These are phyloP conservation scores for Phragmites australis DNA, from an alignment of 176 grass and related monocot species.

Conservation along the genomic window DNA sequence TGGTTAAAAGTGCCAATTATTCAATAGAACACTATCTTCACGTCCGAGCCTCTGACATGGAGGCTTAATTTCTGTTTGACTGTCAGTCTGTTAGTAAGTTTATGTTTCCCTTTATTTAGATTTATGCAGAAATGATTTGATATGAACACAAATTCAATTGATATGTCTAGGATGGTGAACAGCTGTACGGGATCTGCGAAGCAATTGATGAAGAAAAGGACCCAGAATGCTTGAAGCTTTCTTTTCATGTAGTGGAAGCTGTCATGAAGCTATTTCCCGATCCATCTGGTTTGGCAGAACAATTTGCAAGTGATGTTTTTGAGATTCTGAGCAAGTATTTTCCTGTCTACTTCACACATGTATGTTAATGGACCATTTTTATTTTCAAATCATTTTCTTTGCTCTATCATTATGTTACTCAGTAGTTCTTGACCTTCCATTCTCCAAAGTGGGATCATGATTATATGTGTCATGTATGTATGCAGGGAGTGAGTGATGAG, in stretches of 20 bases:
- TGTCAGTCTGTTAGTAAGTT: slow-evolving; percentile 5
- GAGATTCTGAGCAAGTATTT: slow-evolving; percentile 92
- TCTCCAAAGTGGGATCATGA: slow-evolving; percentile 6
- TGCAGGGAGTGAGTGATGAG: slow-evolving; percentile 60
- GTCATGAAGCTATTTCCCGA: slow-evolving; percentile 62
- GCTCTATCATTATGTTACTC: slow-evolving; percentile 14
- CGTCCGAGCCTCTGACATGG: not conserved
- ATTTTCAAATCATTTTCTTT: slow-evolving; percentile 24
- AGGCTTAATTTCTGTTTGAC: slow-evolving; percentile 12
- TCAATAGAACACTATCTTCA: slow-evolving; percentile 20
- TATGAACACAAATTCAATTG: slow-evolving; percentile 33
- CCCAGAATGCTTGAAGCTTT: slow-evolving; percentile 77
- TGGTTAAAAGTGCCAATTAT: not conserved
- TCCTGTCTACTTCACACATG: slow-evolving; percentile 94
- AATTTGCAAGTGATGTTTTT: slow-evolving; percentile 68
- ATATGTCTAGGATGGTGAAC: slow-evolving; percentile 66
- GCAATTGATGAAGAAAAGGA: slow-evolving; percentile 93
- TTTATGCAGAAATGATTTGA: slow-evolving; percentile 28
- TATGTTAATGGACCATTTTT: slow-evolving; percentile 50
- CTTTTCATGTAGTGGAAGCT: slow-evolving; percentile 68
- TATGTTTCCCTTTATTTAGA: not conserved
- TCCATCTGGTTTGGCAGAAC: slow-evolving; percentile 56
- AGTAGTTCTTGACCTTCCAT: slow-evolving; percentile 34
- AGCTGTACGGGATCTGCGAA: slow-evolving; percentile 65
- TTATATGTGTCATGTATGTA: slow-evolving; percentile 6